These are phyloP conservation scores for Fagus sylvatica DNA, from an alignment of 306 rosid species.

Conservation along the genomic window DNA sequence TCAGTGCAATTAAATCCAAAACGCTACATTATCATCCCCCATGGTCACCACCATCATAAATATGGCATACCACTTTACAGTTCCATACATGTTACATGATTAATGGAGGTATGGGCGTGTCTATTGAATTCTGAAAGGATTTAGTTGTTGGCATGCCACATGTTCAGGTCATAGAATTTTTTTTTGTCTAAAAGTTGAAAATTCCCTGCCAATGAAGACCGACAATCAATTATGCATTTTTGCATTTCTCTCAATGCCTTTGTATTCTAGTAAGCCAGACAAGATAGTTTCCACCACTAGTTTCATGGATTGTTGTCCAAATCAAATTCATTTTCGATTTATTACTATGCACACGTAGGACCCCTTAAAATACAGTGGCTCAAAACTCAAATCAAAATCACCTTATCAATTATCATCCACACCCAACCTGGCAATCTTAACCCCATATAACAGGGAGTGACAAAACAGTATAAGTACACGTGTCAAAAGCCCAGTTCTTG, in stretches of 20 bases:
- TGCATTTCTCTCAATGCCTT: not conserved
- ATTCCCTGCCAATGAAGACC: too few species aligned
- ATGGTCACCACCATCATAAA: not conserved
- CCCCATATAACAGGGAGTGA: not conserved
- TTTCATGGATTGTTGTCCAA: slow-evolving; percentile 13
- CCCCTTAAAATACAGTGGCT: slow-evolving; percentile 10
- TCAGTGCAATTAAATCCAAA: not conserved
- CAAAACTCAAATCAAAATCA: too few species aligned
- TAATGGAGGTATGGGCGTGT: not conserved
- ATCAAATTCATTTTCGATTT: not conserved
- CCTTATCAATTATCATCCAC: not conserved
- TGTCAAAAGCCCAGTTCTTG: slow-evolving; percentile 33
- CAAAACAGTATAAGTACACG: slow-evolving; percentile 30
- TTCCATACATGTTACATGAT: not conserved
- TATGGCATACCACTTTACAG: not conserved
- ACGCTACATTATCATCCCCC: not conserved
- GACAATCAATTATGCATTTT: too few species aligned
- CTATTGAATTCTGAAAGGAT: not conserved
- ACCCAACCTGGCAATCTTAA: not conserved
- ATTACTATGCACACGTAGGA: not conserved
- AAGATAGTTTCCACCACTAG: not conserved
- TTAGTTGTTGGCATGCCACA: not conserved
- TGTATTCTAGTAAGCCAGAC: not conserved
- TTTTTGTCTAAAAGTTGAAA: too few species aligned
- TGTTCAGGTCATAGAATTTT: too few species aligned